These are phyloP conservation scores for Auricularia auricula-judae DNA, from an alignment of 768 basidiomycete genomes.

Conservation along the genomic window DNA sequence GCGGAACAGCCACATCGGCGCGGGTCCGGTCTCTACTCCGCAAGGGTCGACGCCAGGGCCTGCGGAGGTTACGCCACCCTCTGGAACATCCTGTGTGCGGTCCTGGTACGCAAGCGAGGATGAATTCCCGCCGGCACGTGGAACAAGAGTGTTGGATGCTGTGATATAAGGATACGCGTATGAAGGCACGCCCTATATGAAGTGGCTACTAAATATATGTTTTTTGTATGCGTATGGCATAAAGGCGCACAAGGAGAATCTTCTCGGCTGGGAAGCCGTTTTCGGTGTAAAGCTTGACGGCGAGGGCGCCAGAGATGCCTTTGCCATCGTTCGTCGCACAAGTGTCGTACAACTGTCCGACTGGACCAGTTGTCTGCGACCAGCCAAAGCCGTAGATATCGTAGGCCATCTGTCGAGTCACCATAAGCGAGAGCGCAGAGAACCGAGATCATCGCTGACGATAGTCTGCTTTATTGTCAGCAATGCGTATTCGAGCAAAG, in stretches of 20 bases:
- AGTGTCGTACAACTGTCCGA: neutral
- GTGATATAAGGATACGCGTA: neutral
- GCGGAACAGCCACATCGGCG: neutral
- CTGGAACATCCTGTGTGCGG: neutral
- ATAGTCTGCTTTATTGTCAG: too few relatives aligned
- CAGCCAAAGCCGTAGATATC: neutral
- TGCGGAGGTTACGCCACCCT: neutral
- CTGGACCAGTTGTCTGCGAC: neutral
- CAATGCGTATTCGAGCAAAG: too few relatives aligned
- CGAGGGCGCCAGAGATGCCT: neutral
- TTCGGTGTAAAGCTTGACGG: neutral
- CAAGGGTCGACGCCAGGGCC: neutral
- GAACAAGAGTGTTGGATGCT: neutral
- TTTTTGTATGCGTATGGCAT: neutral
- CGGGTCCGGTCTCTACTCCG: neutral
- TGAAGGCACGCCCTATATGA: neutral
- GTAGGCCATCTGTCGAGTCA: neutral
- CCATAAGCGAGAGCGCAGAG: neutral
- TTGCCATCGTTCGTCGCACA: neutral
- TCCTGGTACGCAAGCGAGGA: neutral
- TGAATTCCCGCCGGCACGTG: too few relatives aligned
- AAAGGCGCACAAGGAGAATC: neutral
- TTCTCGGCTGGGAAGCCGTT: neutral
- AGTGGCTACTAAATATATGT: too few relatives aligned
- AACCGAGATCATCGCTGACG: too few relatives aligned